Base-by-base conservation (phyloP, 805 yeast species). In the Yamadazyma sp. region DNA sequence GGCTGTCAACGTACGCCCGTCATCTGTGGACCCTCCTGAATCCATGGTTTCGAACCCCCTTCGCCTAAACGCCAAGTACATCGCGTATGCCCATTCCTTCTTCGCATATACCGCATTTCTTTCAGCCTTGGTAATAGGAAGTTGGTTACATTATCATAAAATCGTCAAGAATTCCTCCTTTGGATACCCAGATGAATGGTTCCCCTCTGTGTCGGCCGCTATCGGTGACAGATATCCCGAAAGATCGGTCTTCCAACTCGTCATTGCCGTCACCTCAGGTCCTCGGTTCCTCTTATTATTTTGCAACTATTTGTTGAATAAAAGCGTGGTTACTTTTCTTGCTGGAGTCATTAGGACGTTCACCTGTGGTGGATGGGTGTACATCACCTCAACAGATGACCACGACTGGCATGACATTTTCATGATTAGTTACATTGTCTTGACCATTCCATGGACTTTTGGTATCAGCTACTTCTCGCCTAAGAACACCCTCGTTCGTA, bases 281-380 rank as follows among this genome's bases (percentile, higher is more conserved):
- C 97, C 97, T 12, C 76, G 98, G 48, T 91, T 90, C 57, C 58
- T 84, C 23, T 57, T 84, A 24, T 52, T 85, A 23, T 53, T 71
- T 17, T 60, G 84, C 35, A 70, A 76, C 35, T 75, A 75, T 49
- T 50, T 84, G 22, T 60, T 78, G 46, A 37, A 34, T 13, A 18
- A 18, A 9, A 31, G 40, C 19, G 15, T 20, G n/a, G 19, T 34
- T 12, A 37, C 46, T 9, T 43, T 80, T n/a, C 32, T 75, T 2
- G 54, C 78, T 4, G 99, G 99, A n/a, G 42, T 85, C 2, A 37
- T 85, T n/a, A 78, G 99, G 61, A 93, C 99, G 0, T 75, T 93
- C 39, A 83, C 96, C 2, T 93, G 98, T 55, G 99, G 99, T 55
- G 98, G 98, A 9, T 93, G 98, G 97, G 95, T 95, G 6, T 93